Evolutionary conservation across 2,329 filamentous ascomycete species (phyloP), one percentile per base, ranked within the genome.

Genomic region (Cryphonectria parasitica): DNA sequence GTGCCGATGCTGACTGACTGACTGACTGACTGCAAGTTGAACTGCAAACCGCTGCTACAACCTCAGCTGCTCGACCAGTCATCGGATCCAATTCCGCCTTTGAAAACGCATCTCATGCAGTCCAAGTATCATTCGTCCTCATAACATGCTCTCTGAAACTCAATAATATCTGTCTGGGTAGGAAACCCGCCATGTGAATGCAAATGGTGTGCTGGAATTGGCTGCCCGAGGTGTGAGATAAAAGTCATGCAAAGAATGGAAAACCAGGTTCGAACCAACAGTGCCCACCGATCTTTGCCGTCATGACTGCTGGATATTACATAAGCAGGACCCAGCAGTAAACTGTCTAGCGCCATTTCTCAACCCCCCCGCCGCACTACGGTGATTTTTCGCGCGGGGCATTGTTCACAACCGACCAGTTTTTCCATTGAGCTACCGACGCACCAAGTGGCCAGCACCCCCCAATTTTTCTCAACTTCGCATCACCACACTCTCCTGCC

Each of bases 381-480:
- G 43, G 62, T 3, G 6, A 56, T 62, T 64, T 64, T 49, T 19
- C 2, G 43, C 13, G 62, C 41, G 62, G 62, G 62, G 41, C 68
- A 67, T 64, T 67, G 31, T 65, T 43, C 43, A 71, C 39, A 41
- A 41, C 25, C 22, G 61, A 63, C 68, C 68, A 67, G 68, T 56
- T 70, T 70, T 72, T 63, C 70, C 70, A 62, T 58, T 72, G 70
- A 68, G 69, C 70, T 65, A 72, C 45, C 25, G n/a, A 52, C 43
- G 64, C 64, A 36, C 70, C 45, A 28, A 43, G 39, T 25, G 31
- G 15, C 34, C 31, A 49, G 61, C 54, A 39, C 36, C 31, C 22
- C 19, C 22, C 49, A 10, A 5, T 25, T 28, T 22, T n/a, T 31
- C 52, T 39, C 64, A 66, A 66, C n/a, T 60, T 43, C 22, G 49